Evolutionary conservation across 2,329 filamentous ascomycete species (phyloP), one percentile per base, ranked within the genome.

Genomic region (Ascochyta clinopodiicola): DNA sequence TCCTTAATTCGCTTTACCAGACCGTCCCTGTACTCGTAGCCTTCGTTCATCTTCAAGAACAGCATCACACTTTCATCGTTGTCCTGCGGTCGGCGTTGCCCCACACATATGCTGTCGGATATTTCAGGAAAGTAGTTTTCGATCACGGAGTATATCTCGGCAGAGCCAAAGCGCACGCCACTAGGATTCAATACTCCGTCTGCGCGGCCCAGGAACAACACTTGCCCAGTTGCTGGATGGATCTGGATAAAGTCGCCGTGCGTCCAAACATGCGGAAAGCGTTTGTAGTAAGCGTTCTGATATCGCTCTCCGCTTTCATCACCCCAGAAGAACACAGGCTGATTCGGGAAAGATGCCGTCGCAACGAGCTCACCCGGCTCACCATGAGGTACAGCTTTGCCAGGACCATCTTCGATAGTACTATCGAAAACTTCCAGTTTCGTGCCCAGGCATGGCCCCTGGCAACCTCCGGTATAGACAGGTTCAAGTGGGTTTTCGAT

Each of bases 141-240:
- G 4, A 93, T 74, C 1, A 93, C 88, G 12, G 82, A 83, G 73
- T 95, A 96, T 31, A 95, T 89, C 73, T 95, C 91, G 0, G 89
- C 87, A 4, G 86, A 89, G 0, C 91, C 91, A 66, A 95, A 96
- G 0, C 91, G 82, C 10, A 95, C 86, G 0, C 91, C 91, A 6
- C 84, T 87, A 0, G 91, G 91, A 69, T 95, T 95, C 46, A 95
- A 77, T 2, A 95, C 90, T 12, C 90, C 91, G 67, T 95, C 91
- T 5, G 82, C 88, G 1, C 90, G 82, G 1, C 89, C 89, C 0
- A 91, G 81, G 62, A 93, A 88, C 12, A 84, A 72, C 6, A 92
- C 71, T 40, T 85, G 83, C 6, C 85, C 83, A 1, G 90, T 93
- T 4, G 76, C 61, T 0, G 90, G 89, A 67, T 94, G 86, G 13